phyloP scores from a whole-genome alignment of 1,139 yeast species.

The Magnusiomyces ingens region DNA sequence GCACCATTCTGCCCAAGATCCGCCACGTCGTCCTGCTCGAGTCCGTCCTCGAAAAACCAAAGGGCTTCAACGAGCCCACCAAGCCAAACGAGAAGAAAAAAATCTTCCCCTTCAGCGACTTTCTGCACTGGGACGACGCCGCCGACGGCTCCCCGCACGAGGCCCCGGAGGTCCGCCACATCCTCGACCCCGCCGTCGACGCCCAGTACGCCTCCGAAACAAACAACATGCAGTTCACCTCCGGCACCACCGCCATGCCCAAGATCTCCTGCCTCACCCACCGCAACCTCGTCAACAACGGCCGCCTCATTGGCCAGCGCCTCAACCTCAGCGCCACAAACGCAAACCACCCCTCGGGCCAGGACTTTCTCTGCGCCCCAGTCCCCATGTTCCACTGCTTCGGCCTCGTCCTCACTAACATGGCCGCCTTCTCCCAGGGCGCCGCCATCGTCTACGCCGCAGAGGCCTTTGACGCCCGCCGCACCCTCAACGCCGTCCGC shows the following conservation, averaged over 20 bases:
- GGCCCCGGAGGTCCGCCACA: constrained; percentile 13
- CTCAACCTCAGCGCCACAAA: constrained; percentile 26
- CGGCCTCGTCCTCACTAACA: constrained; percentile 32
- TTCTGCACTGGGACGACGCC: constrained; percentile 14
- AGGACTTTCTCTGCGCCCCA: constrained; percentile 30
- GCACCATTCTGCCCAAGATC: constrained; percentile 11
- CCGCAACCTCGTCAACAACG: constrained; percentile 29
- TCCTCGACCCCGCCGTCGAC: constrained; percentile 15
- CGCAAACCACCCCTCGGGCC: constrained; percentile 25
- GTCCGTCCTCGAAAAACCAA: constrained; percentile 11
- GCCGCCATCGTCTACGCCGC: constrained; percentile 30
- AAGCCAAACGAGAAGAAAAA: constrained; percentile 5
- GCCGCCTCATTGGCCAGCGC: constrained; percentile 26
- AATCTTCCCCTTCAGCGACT: constrained; percentile 13
- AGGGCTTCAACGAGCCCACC: background rate
- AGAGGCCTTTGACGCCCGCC: constrained; percentile 28
- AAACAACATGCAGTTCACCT: constrained; percentile 33
- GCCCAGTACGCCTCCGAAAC: constrained; percentile 20
- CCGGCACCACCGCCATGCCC: constrained; percentile 32
- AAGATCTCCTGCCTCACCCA: constrained; percentile 30
- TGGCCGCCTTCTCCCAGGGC: constrained; percentile 28
- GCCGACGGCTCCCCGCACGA: constrained; percentile 7
- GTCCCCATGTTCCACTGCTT: constrained; percentile 35
- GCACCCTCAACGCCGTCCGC: constrained; percentile 25
- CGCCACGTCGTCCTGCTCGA: constrained; percentile 12